Percentiles rank a stretch among this genome's conserved stretches.
Evolutionary conservation across 352 stramenopile species (phyloP).

Genomic region (Pythium coloratum): DNA sequence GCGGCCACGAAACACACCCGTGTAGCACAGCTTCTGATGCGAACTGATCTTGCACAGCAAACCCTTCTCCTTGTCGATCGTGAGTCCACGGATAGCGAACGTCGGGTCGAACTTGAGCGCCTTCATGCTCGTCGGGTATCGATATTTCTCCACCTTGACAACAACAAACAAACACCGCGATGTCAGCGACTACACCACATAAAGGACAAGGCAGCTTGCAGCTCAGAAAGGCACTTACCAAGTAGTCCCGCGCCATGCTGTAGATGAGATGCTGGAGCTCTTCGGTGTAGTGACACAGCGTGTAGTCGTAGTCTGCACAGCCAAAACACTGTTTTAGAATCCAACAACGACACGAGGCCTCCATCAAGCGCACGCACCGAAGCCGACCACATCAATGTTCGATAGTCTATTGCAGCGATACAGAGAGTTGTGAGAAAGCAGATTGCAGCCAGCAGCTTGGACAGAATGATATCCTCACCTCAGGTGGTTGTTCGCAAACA

Average conservation of each 20-base stretch:
- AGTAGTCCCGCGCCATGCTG: conserved; percentile 84
- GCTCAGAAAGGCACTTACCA: conserved; percentile 42
- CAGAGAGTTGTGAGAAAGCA: background rate
- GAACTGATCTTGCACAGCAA: conserved; percentile 94
- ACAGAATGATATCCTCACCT: conserved; percentile 31
- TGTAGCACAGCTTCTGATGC: conserved; percentile 89
- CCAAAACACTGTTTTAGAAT: background rate
- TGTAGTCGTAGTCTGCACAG: conserved; percentile 94
- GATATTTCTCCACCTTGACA: conserved; percentile 53
- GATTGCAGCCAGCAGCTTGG: background rate
- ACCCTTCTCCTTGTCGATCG: conserved; percentile 92
- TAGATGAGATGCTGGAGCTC: conserved; percentile 93
- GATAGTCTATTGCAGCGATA: conserved; percentile 34
- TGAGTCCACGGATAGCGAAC: conserved; percentile 92
- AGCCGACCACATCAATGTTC: conserved; percentile 72
- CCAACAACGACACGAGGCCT: background rate
- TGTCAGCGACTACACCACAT: too few relatives aligned
- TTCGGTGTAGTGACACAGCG: conserved; percentile 91
- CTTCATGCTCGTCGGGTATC: conserved; percentile 87
- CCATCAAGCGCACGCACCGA: conserved; percentile 37
- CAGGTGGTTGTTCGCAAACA: conserved; percentile 79
- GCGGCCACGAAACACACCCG: conserved; percentile 81
- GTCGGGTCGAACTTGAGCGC: conserved; percentile 80
- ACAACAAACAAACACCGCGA: background rate
- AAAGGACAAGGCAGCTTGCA: background rate